Conservation (phyloP, 2,329 filamentous ascomycete species). For the Harringtonia aguacate region DNA sequence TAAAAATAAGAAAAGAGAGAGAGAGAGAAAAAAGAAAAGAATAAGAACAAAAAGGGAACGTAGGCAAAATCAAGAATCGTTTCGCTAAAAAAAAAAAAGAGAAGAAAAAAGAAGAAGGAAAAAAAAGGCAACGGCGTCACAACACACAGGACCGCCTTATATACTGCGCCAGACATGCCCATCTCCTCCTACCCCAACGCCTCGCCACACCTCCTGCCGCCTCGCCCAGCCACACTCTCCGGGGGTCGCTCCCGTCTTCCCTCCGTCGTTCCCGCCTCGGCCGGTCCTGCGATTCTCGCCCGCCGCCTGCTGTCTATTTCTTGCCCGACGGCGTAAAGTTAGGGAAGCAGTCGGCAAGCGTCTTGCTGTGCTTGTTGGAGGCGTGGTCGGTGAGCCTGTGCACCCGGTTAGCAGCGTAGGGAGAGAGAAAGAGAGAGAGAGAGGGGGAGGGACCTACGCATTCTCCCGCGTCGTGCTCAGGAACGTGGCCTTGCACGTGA, state of each 20-base stretch:
- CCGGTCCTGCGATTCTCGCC: neutral
- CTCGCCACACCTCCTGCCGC: neutral
- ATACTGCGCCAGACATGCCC: too few species aligned
- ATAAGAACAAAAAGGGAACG: neutral
- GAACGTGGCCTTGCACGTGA: conserved; percentile 68
- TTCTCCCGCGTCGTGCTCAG: conserved; percentile 66
- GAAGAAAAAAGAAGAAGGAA: neutral
- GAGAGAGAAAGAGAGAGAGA: conserved; percentile 13
- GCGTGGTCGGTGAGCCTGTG: conserved; percentile 59
- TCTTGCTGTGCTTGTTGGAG: conserved; percentile 66
- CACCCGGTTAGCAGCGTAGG: neutral
- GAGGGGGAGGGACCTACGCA: conserved; percentile 35
- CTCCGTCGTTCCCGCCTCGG: neutral
- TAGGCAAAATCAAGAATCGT: neutral
- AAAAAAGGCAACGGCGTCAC: neutral
- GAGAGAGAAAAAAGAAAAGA: neutral
- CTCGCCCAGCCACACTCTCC: too few species aligned
- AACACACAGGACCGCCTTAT: too few species aligned
- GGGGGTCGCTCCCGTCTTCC: too few species aligned
- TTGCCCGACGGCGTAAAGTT: conserved; percentile 21
- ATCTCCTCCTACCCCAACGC: neutral
- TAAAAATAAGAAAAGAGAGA: neutral
- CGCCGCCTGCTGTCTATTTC: neutral
- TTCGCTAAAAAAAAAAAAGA: neutral
- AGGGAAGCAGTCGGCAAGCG: conserved; percentile 61